Percentiles rank a stretch among this genome's conserved stretches.
Conservation (phyloP, 352 stramenopile species). For the Phytophthora tubulina region DNA sequence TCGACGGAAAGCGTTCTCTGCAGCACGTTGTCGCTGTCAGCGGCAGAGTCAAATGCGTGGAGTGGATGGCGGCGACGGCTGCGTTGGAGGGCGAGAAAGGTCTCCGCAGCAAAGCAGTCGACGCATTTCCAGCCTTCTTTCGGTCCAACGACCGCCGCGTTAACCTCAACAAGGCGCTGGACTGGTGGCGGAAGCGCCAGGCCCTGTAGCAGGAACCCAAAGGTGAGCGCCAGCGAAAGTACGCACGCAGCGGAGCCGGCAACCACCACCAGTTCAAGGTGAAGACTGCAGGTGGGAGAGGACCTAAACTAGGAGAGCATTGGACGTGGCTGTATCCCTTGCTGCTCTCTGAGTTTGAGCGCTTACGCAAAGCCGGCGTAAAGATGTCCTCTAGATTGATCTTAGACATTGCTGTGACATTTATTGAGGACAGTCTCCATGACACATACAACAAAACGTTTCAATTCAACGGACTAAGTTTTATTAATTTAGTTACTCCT, state of each 20-base stretch:
- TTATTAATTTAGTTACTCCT: conserved; percentile 1
- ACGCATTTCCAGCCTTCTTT: conserved; percentile 1
- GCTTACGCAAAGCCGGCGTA: background rate
- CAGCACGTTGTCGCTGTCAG: conserved; percentile 14
- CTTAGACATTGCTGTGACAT: background rate
- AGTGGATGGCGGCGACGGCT: conserved; percentile 5
- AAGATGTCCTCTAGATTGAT: conserved; percentile 4
- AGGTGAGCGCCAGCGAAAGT: background rate
- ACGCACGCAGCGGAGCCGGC: background rate
- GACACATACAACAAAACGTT: background rate
- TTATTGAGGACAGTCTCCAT: conserved; percentile 8
- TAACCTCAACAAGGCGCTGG: background rate
- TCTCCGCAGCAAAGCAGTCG: background rate
- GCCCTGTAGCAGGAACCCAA: too few species aligned
- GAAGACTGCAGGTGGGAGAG: conserved; percentile 1
- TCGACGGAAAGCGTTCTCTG: conserved; percentile 4
- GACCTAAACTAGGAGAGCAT: conserved; percentile 5
- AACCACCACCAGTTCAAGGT: conserved; percentile 13
- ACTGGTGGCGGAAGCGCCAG: conserved; percentile 15
- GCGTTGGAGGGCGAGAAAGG: conserved; percentile 12
- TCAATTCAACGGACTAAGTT: background rate
- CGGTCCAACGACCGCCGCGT: background rate
- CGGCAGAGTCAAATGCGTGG: background rate
- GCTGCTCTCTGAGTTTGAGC: background rate
- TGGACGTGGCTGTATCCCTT: conserved; percentile 4